Evolutionary conservation across 192 early-diverging fungal genomes (phyloP).

Genomic region (Physocladia obscura): DNA sequence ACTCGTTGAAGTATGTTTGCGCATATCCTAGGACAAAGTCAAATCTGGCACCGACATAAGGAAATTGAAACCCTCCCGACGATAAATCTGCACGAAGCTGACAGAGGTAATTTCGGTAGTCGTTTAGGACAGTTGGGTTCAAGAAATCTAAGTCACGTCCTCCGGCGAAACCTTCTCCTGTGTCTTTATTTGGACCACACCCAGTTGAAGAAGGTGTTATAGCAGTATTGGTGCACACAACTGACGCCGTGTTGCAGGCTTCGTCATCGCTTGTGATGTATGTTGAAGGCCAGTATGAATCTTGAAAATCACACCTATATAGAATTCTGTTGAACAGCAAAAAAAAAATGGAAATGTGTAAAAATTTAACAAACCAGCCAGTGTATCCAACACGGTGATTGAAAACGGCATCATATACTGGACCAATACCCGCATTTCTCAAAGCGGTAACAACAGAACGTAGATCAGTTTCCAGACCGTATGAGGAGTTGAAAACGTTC

Average conservation of each 20-base stretch:
- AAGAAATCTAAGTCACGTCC: constrained; percentile 14
- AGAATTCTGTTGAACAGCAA: too few species aligned
- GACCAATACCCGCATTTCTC: not conserved
- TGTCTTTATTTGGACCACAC: not conserved
- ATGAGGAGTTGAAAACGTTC: constrained; percentile 6
- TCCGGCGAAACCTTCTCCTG: not conserved
- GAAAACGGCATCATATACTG: constrained; percentile 14
- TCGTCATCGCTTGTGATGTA: not conserved
- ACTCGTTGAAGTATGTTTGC: too few species aligned
- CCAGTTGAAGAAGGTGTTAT: constrained; percentile 6
- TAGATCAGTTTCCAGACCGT: not conserved
- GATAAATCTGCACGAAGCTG: not conserved
- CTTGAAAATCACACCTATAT: not conserved
- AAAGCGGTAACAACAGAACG: not conserved
- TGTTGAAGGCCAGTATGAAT: not conserved
- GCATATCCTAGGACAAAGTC: too few species aligned
- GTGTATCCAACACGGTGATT: constrained; percentile 14
- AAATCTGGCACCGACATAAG: too few species aligned
- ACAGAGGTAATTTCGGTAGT: not conserved
- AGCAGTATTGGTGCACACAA: not conserved
- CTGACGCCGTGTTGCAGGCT: not conserved
- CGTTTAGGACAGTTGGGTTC: constrained; percentile 6
- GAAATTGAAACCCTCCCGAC: too few species aligned
- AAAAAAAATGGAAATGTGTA: too few species aligned
- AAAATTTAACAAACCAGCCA: too few species aligned